Base-by-base conservation (phyloP, 1,284 basidiomycete species). In the Inonotus hispidus region DNA sequence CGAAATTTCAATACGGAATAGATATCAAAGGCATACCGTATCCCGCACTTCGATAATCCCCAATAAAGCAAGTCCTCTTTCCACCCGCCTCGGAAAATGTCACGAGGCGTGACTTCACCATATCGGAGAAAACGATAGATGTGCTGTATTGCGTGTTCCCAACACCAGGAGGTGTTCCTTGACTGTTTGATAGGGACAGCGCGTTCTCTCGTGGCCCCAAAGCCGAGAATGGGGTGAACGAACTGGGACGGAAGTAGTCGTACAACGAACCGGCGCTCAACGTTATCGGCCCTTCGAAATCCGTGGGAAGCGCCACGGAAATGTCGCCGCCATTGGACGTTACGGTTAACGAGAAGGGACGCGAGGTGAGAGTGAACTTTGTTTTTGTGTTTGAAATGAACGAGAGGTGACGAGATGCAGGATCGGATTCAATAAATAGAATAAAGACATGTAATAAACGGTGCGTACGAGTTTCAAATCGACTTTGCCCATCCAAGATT, bases 61-160 rank as follows among this genome's bases (percentile, higher is more conserved):
- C 45, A n/a, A 57, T 49, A 19, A 47, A 57, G 16, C 63, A 64
- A 27, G 35, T 38, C 39, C 46, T 25, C 32, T 45, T 37, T 32
- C 60, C 50, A 21, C 41, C 50, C 19, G 41, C 39, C 13, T 62
- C 60, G 14, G 60, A 57, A 27, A 62, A 62, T 7, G 60, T 62
- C 7, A 49, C 49, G 2, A 62, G 25, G 16, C 55, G 37, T 7
- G 49, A 23, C n/a, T 46, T 25, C 2, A 62, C 29, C 8, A 25
- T n/a, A 25, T 29, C 32, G 7, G 43, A 53, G 19, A 58, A 38
- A 16, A 23, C 6, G 49, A 58, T 29, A 3, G 46, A 58, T 0
- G 45, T 50, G 41, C 43, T 58, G 27, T 14, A 52, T 37, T 27
- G 32, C 10, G 32, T 16, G 3, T 27, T 52, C 32, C 50, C 2